Base-by-base conservation (phyloP, 495 filamentous ascomycete species). In the Penicillium ochrochloron region DNA sequence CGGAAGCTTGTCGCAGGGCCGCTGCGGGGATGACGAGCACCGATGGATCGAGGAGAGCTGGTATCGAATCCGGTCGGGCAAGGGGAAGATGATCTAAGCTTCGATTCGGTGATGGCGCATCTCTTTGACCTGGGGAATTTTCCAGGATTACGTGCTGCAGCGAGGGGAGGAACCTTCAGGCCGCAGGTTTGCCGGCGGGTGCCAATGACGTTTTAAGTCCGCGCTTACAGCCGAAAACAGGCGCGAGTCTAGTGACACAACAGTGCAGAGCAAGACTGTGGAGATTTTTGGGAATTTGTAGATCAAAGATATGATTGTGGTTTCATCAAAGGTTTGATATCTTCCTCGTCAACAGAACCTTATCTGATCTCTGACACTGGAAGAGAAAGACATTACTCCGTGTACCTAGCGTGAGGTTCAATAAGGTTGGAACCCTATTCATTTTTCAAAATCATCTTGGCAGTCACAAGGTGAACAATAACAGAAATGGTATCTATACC, bases 211-310 rank as follows among this genome's bases (percentile, higher is more conserved):
- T 62, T 65, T 64, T 64, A 68, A 71, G 54, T 71, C 66, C 66
- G 68, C 62, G 56, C 67, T 70, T 70, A 70, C 68, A 60, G 57
- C 68, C 68, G 68, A 65, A 70, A 70, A 58, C 68, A 68, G 65
- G 57, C 39, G 59, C 21, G 9, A 48, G 21, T 48, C 21, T 10
- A 48, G 10, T 23, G 21, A 21, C 42, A 15, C n/a, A n/a, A n/a
- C n/a, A n/a, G 42, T 19, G 21, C 42, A 44, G 21, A 19, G n/a
- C 42, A 15, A n/a, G 15, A 42, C 15, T 42, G 17, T 42, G 15
- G 15, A 42, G 15, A 17, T 42, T 7, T 17, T 1, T 17, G 17
- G 1, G 4, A 39, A 39, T 14, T 39, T 15, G 14, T 3, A 39
- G 3, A 14, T 39, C 10, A 39, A 15, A 25, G 25, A 25, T 37